A percentile compares a stretch with the other conserved stretches of the same genome.
These are phyloP conservation scores for Skeletonema grethae DNA, from an alignment of 108 stramenopile species.

Conservation along the genomic window DNA sequence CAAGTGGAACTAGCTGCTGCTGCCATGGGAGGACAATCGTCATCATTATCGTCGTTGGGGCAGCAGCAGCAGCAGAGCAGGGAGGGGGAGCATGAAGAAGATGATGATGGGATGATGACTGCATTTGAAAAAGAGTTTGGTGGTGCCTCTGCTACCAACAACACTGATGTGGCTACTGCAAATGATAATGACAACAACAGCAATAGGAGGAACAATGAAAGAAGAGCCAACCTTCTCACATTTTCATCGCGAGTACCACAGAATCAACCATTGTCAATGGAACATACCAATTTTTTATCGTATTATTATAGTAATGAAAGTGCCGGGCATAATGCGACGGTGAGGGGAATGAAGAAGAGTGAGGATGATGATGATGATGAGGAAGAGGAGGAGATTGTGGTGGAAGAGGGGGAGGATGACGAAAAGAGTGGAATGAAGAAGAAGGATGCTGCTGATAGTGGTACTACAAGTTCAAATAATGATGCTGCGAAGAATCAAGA, in stretches of 20 bases:
- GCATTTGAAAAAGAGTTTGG: neutral
- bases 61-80: no score
- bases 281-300: slow-evolving; percentile 21
- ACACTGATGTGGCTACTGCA: no score
- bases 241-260: neutral
- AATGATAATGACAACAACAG: neutral
- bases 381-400: neutral
- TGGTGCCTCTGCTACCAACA: neutral
- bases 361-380: neutral
- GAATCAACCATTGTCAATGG: slow-evolving; percentile 3
- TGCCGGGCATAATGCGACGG: neutral
- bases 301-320: slow-evolving; percentile 29
- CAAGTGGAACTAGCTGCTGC: neutral
- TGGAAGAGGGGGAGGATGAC: neutral
- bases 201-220: neutral
- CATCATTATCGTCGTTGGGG: neutral
- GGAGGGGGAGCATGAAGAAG: neutral
- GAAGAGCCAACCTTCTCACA: neutral
- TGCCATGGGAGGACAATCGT: neutral
- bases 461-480: neutral
- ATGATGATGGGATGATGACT: neutral
- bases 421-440: neutral
- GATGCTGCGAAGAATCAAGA: neutral
- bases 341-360: neutral
- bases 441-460: neutral